These are phyloP conservation scores for Mucor lusitanicus DNA, from an alignment of 371 early-diverging fungal genomes.

Conservation along the genomic window DNA sequence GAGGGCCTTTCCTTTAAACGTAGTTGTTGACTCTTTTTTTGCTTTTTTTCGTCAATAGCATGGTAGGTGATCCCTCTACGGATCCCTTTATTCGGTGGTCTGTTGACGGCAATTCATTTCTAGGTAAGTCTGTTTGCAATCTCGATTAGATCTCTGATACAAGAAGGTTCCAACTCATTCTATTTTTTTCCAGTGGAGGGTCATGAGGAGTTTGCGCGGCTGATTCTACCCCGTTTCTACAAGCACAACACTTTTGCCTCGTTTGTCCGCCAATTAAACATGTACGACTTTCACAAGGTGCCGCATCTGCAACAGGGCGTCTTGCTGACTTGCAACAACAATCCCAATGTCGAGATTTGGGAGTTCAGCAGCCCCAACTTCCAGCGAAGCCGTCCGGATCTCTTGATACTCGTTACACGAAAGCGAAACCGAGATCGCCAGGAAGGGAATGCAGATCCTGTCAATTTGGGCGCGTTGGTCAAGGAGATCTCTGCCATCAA, in stretches of 20 bases:
- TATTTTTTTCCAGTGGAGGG: slow-evolving; percentile 40
- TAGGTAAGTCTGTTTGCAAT: slow-evolving; percentile 35
- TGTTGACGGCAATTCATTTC: slow-evolving; percentile 70
- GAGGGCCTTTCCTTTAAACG: no score
- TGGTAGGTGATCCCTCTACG: slow-evolving; percentile 67
- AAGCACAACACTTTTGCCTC: slow-evolving; percentile 85
- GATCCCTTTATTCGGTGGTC: slow-evolving; percentile 78
- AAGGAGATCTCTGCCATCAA: slow-evolving; percentile 82
- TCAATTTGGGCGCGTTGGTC: slow-evolving; percentile 50
- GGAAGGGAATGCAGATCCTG: slow-evolving; percentile 28
- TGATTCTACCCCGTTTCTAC: slow-evolving; percentile 73
- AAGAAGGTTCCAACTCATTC: neutral
- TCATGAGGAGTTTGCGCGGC: slow-evolving; percentile 79
- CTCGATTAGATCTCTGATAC: neutral
- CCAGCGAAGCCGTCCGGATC: slow-evolving; percentile 52
- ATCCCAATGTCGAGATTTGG: slow-evolving; percentile 42
- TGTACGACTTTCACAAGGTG: slow-evolving; percentile 72
- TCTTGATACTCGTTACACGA: slow-evolving; percentile 51
- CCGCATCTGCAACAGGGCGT: slow-evolving; percentile 78
- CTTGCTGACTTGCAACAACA: slow-evolving; percentile 36
- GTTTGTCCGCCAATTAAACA: slow-evolving; percentile 88
- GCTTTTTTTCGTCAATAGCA: slow-evolving; percentile 44
- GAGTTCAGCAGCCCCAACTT: slow-evolving; percentile 59
- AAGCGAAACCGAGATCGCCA: slow-evolving; percentile 45
- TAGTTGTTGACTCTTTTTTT: neutral